Conservation (phyloP, 164 flowering plant genomes). For the Magnolia changhungtana region DNA sequence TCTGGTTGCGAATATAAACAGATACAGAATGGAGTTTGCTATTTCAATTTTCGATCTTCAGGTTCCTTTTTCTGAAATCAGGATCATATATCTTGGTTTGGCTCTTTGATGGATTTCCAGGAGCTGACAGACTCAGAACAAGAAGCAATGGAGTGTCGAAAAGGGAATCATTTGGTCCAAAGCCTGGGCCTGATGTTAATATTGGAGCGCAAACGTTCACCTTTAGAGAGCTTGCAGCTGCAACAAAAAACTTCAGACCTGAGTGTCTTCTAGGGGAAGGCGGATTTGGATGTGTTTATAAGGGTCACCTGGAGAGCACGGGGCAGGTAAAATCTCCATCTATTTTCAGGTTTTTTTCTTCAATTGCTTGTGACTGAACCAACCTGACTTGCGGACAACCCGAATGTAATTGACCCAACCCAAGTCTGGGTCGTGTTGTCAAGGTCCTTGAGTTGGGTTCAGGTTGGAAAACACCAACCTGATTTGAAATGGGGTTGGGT, state of each 20-base stretch:
- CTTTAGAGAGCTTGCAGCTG: conserved; percentile 37
- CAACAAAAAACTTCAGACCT: conserved; percentile 33
- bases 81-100: conserved; percentile 2
- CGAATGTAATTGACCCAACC: too few relatives aligned
- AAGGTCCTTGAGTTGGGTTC: too few relatives aligned
- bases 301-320: conserved; percentile 32
- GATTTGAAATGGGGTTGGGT: too few relatives aligned
- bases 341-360: not conserved
- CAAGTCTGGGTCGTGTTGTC: too few relatives aligned
- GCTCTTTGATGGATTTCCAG: conserved; percentile 16
- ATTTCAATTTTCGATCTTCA: too few relatives aligned
- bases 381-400: too few relatives aligned
- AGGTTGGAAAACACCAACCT: too few relatives aligned
- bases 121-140: conserved; percentile 29
- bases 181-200: conserved; percentile 26
- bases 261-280: conserved; percentile 40
- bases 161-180: conserved; percentile 22
- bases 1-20: not conserved
- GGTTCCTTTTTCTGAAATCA: not conserved
- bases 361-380: not conserved
- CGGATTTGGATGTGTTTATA: conserved; percentile 43
- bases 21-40: not conserved
- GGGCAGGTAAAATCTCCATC: conserved; percentile 28
- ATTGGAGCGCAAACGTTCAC: conserved; percentile 36
- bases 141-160: conserved; percentile 16